These are phyloP conservation scores for Macrophomina phaseolina DNA, from an alignment of 2,329 filamentous ascomycete species.

Conservation along the genomic window DNA sequence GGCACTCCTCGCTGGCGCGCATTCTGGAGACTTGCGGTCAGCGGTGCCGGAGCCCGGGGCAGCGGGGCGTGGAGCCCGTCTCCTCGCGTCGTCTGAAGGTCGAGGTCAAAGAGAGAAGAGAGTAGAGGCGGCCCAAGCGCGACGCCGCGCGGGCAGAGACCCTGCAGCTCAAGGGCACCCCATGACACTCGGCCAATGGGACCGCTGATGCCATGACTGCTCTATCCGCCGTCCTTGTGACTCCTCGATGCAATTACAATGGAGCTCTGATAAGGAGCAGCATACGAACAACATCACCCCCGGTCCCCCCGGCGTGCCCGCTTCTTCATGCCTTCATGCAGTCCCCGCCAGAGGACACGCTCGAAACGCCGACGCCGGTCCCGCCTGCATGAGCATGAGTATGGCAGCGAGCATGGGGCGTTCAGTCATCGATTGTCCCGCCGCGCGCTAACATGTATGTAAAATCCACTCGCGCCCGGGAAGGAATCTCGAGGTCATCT, in stretches of 20 bases:
- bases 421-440: too few species aligned
- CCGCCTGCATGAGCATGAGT: constrained; percentile 11
- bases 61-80: constrained; percentile 18
- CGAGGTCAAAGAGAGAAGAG: neutral
- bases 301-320: constrained; percentile 3
- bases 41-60: constrained; percentile 7
- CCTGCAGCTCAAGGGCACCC: neutral
- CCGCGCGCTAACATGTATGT: too few species aligned
- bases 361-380: constrained; percentile 5
- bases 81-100: constrained; percentile 14
- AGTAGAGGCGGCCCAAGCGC: constrained; percentile 19
- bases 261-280: constrained; percentile 13
- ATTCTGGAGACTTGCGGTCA: constrained; percentile 24
- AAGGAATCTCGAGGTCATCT: constrained; percentile 19
- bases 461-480: neutral
- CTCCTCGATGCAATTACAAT: constrained; percentile 14
- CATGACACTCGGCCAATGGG: neutral
- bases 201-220: constrained; percentile 15
- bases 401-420: neutral
- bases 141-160: neutral
- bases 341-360: neutral
- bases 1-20: constrained; percentile 14
- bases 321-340: constrained; percentile 15
- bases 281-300: constrained; percentile 1
- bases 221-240: constrained; percentile 25